Evolutionary conservation across 1,284 basidiomycete species (phyloP).

Genomic region (Thelephora terrestris): DNA sequence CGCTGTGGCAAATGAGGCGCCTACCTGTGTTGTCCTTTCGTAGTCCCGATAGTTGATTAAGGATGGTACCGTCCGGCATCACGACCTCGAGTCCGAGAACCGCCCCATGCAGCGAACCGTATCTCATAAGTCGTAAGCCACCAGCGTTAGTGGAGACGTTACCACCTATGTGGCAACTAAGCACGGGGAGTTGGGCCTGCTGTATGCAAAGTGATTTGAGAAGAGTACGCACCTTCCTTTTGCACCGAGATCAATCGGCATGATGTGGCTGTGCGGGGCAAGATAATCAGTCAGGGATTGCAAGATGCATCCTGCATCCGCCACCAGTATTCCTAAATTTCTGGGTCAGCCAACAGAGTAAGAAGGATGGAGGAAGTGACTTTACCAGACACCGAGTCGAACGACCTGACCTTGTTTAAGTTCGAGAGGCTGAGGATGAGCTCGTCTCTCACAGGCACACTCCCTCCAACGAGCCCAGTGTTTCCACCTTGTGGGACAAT

Average conservation of each 20-base stretch:
- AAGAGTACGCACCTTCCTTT: slow-evolving; percentile 72
- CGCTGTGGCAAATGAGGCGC: slow-evolving; percentile 11
- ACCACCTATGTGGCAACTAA: slow-evolving; percentile 94
- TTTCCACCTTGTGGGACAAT: slow-evolving; percentile 98
- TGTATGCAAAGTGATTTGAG: neutral
- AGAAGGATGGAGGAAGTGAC: slow-evolving; percentile 7
- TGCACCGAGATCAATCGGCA: slow-evolving; percentile 96
- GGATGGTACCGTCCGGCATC: slow-evolving; percentile 91
- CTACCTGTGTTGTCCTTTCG: slow-evolving; percentile 97
- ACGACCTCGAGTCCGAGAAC: slow-evolving; percentile 98
- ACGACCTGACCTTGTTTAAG: slow-evolving; percentile 81
- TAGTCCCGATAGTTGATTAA: slow-evolving; percentile 75
- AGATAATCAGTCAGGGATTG: slow-evolving; percentile 85
- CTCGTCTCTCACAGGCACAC: slow-evolving; percentile 87
- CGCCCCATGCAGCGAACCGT: slow-evolving; percentile 91
- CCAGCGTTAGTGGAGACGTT: slow-evolving; percentile 98
- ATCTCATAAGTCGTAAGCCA: slow-evolving; percentile 86
- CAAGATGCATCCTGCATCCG: slow-evolving; percentile 92
- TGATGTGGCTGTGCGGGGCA: slow-evolving; percentile 85
- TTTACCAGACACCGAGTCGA: slow-evolving; percentile 84
- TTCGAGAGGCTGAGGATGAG: slow-evolving; percentile 78
- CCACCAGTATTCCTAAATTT: slow-evolving; percentile 54
- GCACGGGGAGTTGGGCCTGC: neutral
- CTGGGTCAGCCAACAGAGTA: slow-evolving; percentile 1
- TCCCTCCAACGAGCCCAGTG: slow-evolving; percentile 96